Conservation (phyloP, 805 yeast genomes). For the Candida caryicola region DNA sequence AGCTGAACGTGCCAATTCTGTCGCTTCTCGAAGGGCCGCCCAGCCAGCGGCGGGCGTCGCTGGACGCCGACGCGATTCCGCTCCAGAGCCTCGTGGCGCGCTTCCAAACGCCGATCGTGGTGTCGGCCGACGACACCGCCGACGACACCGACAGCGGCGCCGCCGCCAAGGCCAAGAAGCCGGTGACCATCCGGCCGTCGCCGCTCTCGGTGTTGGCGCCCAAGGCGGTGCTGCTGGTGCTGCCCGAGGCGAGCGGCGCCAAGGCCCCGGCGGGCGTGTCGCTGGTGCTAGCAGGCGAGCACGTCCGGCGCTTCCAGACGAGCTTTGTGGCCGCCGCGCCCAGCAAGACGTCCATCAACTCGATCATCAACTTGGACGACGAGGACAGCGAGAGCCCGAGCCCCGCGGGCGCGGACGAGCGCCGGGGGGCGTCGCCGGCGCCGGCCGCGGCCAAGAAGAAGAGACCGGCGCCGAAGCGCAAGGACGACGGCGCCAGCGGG, state of each 20-base stretch:
- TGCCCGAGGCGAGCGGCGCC: slow-evolving; percentile 6
- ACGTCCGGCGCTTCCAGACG: slow-evolving; percentile 32
- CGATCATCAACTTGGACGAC: slow-evolving; percentile 39
- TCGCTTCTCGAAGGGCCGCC: slow-evolving; percentile 23
- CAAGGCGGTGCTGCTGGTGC: slow-evolving; percentile 13
- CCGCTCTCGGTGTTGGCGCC: slow-evolving; percentile 18
- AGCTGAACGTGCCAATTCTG: slow-evolving; percentile 33
- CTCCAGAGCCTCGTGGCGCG: slow-evolving; percentile 24
- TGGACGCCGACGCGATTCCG: not conserved
- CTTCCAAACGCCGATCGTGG: slow-evolving; percentile 30
- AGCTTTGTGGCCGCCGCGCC: slow-evolving; percentile 18
- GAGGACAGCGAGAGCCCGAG: slow-evolving; percentile 10
- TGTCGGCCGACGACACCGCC: slow-evolving; percentile 8
- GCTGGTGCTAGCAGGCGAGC: slow-evolving; percentile 17
- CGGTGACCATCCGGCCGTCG: slow-evolving; percentile 9
- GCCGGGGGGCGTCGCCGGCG: not conserved
- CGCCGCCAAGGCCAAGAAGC: slow-evolving; percentile 3
- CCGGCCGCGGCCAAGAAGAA: slow-evolving; percentile 9
- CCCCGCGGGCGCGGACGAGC: not conserved
- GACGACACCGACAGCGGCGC: slow-evolving; percentile 8
- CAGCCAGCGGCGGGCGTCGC: too few species aligned
- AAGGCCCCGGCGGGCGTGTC: slow-evolving; percentile 2
- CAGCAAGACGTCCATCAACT: slow-evolving; percentile 38
- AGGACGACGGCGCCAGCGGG: slow-evolving; percentile 4
- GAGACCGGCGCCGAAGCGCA: slow-evolving; percentile 12